These are phyloP conservation scores for Heteromeles arbutifolia DNA, from an alignment of 306 rosid genomes.

Conservation along the genomic window DNA sequence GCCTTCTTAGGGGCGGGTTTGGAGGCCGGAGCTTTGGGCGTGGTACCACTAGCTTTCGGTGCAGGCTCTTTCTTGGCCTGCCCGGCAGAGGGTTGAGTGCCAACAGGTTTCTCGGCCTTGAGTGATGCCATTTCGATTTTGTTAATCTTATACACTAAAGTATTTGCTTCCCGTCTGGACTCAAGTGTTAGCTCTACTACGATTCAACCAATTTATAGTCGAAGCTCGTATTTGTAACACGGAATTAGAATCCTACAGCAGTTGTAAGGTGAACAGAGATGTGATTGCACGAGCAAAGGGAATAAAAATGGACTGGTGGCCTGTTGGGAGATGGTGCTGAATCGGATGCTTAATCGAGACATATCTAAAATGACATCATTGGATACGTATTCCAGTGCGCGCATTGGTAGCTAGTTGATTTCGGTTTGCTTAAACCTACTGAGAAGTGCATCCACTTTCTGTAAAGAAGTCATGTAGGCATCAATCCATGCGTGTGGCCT, in stretches of 20 bases:
- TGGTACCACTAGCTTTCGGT: constrained; percentile 29
- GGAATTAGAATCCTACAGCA: constrained; percentile 15
- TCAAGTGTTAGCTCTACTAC: constrained; percentile 11
- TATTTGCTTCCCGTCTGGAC: constrained; percentile 17
- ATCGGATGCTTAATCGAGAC: constrained; percentile 39
- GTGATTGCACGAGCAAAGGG: constrained; percentile 30
- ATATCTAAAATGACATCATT: constrained; percentile 29
- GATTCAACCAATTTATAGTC: constrained; percentile 38
- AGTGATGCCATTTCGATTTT: constrained; percentile 48
- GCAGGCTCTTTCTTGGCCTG: constrained; percentile 38
- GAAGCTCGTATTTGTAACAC: constrained; percentile 16
- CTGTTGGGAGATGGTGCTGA: constrained; percentile 27
- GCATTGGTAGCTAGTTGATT: background rate
- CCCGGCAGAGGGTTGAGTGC: constrained; percentile 29
- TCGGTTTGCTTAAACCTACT: background rate
- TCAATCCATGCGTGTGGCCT: background rate
- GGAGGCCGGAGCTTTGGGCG: constrained; percentile 47
- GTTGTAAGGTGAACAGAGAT: constrained; percentile 1
- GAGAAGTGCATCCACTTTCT: background rate
- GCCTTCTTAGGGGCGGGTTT: constrained; percentile 54
- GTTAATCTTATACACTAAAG: background rate
- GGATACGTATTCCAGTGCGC: constrained; percentile 26
- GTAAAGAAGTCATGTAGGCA: background rate
- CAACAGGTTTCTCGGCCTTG: constrained; percentile 43
- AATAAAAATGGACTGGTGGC: constrained; percentile 28